A percentile compares a stretch with the other conserved stretches of the same genome.
Evolutionary conservation across 176 grass and related monocot genomes (phyloP).

Genomic region (Bothriochloa decipiens): DNA sequence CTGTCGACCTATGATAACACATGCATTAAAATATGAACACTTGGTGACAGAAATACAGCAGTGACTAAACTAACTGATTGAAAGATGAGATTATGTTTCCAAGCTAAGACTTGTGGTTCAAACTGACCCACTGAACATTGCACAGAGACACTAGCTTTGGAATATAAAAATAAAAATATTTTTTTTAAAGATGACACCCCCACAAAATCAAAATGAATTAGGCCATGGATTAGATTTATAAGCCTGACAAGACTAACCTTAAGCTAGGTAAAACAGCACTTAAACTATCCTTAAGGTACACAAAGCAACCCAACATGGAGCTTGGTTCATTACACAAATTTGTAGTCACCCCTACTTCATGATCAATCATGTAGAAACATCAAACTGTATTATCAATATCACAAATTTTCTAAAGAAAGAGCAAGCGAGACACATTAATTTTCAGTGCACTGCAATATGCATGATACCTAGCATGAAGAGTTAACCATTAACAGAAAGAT

Average conservation of each 20-base stretch:
- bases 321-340: background rate
- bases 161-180: background rate
- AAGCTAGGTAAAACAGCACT: constrained; percentile 3
- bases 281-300: background rate
- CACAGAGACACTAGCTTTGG: constrained; percentile 26
- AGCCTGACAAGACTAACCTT: background rate
- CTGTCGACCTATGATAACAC: constrained; percentile 39
- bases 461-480: no score
- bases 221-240: background rate
- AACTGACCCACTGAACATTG: background rate
- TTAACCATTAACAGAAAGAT: no score
- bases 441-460: no score
- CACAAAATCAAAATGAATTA: background rate
- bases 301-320: background rate
- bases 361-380: background rate
- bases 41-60: constrained; percentile 4
- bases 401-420: no score
- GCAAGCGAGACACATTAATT: no score
- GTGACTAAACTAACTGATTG: background rate
- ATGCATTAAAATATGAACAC: constrained; percentile 14
- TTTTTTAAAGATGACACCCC: background rate
- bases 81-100: background rate
- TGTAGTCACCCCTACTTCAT: background rate
- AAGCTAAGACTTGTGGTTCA: background rate
- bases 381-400: no score